Conservation (phyloP, 176 grass and related monocot species). For the Oryza officinalis region DNA sequence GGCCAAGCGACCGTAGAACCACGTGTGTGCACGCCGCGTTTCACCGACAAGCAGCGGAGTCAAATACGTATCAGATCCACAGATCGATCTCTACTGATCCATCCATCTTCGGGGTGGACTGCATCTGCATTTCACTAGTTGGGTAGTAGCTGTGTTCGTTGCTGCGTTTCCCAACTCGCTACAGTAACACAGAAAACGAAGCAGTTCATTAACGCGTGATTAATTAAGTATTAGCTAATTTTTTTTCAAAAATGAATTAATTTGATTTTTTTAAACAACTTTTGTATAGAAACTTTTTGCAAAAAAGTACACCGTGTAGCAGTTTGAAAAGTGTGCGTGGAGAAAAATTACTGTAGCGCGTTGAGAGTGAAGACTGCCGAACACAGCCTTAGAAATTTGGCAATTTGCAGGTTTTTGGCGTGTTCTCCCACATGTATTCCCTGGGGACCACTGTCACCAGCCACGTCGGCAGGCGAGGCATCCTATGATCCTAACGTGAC, state of each 20-base stretch:
- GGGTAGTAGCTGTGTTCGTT: neutral
- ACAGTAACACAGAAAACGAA: too few relatives aligned
- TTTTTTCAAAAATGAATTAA: too few relatives aligned
- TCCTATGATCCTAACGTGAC: conserved; percentile 12
- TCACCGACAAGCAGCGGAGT: conserved; percentile 1
- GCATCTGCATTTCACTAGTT: neutral
- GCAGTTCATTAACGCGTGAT: too few relatives aligned
- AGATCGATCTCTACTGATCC: neutral
- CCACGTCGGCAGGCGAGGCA: conserved; percentile 20
- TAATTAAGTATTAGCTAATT: too few relatives aligned
- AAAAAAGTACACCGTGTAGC: too few relatives aligned
- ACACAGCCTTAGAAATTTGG: too few relatives aligned
- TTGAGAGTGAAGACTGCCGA: too few relatives aligned
- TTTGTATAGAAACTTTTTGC: too few relatives aligned
- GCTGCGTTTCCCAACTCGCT: too few relatives aligned
- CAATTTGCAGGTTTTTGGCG: neutral
- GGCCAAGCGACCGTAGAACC: neutral
- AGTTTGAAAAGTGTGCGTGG: too few relatives aligned
- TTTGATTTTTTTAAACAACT: too few relatives aligned
- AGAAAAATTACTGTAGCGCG: too few relatives aligned
- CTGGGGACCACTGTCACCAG: neutral
- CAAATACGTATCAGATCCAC: neutral
- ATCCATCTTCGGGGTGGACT: neutral
- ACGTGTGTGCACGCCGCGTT: conserved; percentile 13
- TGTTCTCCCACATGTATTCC: neutral